Evolutionary conservation across 2,329 filamentous ascomycete genomes (phyloP).

Genomic region (Fusarium aywerte): DNA sequence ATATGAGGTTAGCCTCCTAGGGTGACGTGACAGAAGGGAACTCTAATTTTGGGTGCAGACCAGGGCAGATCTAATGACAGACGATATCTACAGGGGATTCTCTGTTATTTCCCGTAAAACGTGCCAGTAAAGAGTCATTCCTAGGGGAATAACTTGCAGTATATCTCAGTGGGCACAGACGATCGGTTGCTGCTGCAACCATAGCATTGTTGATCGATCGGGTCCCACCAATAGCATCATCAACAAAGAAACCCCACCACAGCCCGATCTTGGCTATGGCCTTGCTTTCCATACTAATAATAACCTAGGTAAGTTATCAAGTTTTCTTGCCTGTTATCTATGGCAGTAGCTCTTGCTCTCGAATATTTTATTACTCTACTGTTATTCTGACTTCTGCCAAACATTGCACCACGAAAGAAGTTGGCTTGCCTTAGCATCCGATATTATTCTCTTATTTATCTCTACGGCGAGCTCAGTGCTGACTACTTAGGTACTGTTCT

Average conservation of each 20-base stretch:
- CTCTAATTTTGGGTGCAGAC: neutral
- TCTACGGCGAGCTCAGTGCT: conserved; percentile 9
- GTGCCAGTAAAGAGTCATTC: neutral
- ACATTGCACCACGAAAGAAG: neutral
- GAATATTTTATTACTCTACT: neutral
- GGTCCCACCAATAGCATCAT: conserved; percentile 12
- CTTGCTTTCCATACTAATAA: neutral
- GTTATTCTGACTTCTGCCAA: neutral
- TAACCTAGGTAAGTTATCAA: neutral
- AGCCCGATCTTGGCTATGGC: conserved; percentile 10
- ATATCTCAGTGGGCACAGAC: neutral
- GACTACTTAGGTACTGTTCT: conserved; percentile 24
- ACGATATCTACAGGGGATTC: neutral
- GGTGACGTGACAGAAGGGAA: neutral
- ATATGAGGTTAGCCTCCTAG: neutral
- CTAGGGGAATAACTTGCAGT: neutral
- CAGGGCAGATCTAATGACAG: neutral
- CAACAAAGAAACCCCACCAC: conserved; percentile 6
- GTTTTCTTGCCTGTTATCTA: neutral
- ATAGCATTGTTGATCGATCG: conserved; percentile 6
- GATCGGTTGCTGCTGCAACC: conserved; percentile 24
- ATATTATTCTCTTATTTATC: conserved; percentile 17
- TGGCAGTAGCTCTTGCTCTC: neutral
- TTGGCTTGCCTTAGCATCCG: conserved; percentile 6
- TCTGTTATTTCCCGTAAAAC: neutral